Percentiles rank a stretch among this genome's conserved stretches.
Conservation (phyloP, 129 eudicot genomes). For the Calendula officinalis region DNA sequence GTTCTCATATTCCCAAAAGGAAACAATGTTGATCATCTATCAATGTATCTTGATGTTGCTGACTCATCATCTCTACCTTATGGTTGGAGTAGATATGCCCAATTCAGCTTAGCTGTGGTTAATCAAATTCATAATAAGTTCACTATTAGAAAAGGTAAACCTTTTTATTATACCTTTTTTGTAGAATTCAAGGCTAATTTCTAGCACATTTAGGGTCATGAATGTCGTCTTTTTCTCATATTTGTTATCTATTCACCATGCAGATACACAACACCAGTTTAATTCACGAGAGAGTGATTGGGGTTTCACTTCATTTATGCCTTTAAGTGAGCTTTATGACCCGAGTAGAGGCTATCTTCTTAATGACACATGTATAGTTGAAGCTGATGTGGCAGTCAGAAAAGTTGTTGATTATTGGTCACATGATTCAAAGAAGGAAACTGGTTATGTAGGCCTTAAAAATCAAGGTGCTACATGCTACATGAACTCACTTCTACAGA, state of each 20-base stretch:
- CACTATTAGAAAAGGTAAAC: conserved; percentile 67
- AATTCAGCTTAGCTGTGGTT: conserved; percentile 72
- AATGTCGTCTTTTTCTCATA: too few species aligned
- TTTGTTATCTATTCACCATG: conserved; percentile 26
- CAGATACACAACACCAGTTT: conserved; percentile 88
- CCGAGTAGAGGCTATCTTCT: conserved; percentile 73
- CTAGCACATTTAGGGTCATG: too few species aligned
- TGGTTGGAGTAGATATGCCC: conserved; percentile 90
- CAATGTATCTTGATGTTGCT: conserved; percentile 91
- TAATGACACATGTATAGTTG: conserved; percentile 78
- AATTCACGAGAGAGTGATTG: conserved; percentile 89
- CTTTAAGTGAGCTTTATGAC: conserved; percentile 78
- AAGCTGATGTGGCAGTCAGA: conserved; percentile 90
- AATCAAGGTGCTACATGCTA: conserved; percentile 99
- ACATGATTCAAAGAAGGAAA: conserved; percentile 89
- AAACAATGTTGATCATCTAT: conserved; percentile 79
- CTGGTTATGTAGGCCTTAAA: conserved; percentile 94
- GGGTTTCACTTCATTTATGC: conserved; percentile 96
- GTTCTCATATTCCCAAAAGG: conserved; percentile 84
- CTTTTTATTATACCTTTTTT: conserved; percentile 1
- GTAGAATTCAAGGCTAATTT: too few species aligned
- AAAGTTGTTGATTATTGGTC: conserved; percentile 75
- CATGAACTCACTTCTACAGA: conserved; percentile 95
- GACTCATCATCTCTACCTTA: conserved; percentile 65
- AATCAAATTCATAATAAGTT: conserved; percentile 68